Conservation (phyloP, 331 rosid genomes). For the Quercus lobata region DNA sequence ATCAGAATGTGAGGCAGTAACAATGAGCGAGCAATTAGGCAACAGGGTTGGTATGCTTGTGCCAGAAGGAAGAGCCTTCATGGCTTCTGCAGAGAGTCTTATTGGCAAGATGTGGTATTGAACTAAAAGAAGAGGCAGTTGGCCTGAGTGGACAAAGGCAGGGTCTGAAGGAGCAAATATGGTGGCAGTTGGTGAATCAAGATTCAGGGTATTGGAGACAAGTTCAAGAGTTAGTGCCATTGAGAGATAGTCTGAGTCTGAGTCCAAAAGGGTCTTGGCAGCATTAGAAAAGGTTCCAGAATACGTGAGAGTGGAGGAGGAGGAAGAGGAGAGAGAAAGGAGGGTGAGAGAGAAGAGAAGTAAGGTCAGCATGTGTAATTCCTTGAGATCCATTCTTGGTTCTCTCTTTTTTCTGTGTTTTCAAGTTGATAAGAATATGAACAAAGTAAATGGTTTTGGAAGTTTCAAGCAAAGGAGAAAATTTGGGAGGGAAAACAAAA, state of each 20-base stretch:
- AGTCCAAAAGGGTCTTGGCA: conserved; percentile 25
- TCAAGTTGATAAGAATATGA: no score
- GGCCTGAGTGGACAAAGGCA: conserved; percentile 30
- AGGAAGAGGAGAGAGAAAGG: neutral
- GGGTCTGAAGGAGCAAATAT: conserved; percentile 35
- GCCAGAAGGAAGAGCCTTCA: conserved; percentile 25
- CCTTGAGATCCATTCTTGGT: neutral
- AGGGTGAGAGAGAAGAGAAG: neutral
- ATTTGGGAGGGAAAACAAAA: conserved; percentile 7
- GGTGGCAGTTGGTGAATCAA: conserved; percentile 32
- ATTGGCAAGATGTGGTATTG: conserved; percentile 35
- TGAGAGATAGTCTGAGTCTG: conserved; percentile 37
- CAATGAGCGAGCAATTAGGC: conserved; percentile 7
- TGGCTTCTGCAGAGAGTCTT: conserved; percentile 22
- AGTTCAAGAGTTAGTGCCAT: conserved; percentile 41
- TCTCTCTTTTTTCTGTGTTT: neutral
- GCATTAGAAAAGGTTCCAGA: conserved; percentile 5
- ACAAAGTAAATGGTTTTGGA: no score
- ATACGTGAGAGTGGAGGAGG: neutral
- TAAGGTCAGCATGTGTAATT: neutral
- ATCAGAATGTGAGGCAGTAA: conserved; percentile 7
- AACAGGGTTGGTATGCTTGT: conserved; percentile 27
- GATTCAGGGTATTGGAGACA: conserved; percentile 11
- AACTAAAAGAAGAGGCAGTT: conserved; percentile 29
- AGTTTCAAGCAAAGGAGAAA: no score